phyloP scores from a whole-genome alignment of 1,284 basidiomycete species.

The Apiotrichum brassicae region DNA sequence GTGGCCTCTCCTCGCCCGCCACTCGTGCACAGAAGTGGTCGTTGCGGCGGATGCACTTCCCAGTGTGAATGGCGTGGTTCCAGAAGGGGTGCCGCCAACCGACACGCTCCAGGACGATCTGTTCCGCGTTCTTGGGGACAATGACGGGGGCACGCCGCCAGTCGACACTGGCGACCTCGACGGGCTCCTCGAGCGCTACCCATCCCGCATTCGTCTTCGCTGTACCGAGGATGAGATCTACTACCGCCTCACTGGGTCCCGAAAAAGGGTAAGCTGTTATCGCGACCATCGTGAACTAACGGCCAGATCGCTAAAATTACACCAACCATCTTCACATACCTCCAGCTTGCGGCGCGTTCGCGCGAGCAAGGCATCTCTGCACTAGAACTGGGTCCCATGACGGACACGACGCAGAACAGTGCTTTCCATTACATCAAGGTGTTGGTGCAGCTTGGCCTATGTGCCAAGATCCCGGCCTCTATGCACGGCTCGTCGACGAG shows the following conservation, averaged over 20 bases:
- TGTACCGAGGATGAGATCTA: conserved; percentile 41
- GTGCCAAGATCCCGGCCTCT: conserved; percentile 34
- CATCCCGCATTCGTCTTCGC: conserved; percentile 33
- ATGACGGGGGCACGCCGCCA: conserved; percentile 20
- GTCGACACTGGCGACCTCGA: conserved; percentile 17
- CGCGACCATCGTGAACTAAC: not conserved
- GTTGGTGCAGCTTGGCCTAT: conserved; percentile 28
- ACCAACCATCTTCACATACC: conserved; percentile 28
- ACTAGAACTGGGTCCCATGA: conserved; percentile 34
- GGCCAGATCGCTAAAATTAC: conserved; percentile 31
- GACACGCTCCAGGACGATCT: conserved; percentile 4
- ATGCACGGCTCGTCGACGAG: conserved; percentile 33
- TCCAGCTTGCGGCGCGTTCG: conserved; percentile 16
- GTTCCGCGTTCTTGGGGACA: conserved; percentile 21
- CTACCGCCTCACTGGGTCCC: conserved; percentile 37
- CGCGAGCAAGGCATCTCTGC: conserved; percentile 16
- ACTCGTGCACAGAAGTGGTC: conserved; percentile 28
- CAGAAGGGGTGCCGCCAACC: conserved; percentile 10
- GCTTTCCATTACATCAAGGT: conserved; percentile 39
- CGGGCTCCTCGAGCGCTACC: conserved; percentile 28
- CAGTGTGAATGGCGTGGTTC: conserved; percentile 19
- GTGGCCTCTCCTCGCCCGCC: conserved; percentile 28
- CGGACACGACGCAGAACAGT: conserved; percentile 36
- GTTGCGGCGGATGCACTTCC: conserved; percentile 28
- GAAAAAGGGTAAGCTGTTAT: conserved; percentile 25